A percentile compares a stretch with the other conserved stretches of the same genome.
Evolutionary conservation across 805 yeast genomes (phyloP).

Genomic region (Priceomyces medius): DNA sequence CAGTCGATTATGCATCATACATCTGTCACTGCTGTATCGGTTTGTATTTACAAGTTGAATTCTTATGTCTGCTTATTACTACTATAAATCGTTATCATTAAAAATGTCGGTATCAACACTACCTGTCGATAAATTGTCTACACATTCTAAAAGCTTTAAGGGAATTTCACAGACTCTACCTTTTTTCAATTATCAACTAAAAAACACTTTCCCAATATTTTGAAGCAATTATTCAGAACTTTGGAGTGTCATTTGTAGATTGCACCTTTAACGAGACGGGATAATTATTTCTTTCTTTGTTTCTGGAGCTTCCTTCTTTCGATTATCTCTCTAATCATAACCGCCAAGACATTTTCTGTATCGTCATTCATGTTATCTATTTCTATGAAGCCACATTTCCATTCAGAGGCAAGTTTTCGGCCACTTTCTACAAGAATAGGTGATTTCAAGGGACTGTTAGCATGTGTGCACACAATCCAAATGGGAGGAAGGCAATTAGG

Average conservation of each 20-base stretch:
- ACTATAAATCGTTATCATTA: background rate
- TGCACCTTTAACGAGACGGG: too few species aligned
- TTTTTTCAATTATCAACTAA: too few species aligned
- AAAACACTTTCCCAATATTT: too few species aligned
- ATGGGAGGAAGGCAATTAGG: conserved; percentile 58
- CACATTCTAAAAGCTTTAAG: too few species aligned
- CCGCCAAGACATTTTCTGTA: conserved; percentile 56
- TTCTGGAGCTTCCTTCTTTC: conserved; percentile 36
- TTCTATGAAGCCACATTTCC: conserved; percentile 67
- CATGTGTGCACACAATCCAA: conserved; percentile 64
- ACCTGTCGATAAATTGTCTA: background rate
- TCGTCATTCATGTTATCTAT: conserved; percentile 53
- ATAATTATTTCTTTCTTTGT: background rate
- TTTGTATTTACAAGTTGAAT: background rate
- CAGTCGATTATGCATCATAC: background rate
- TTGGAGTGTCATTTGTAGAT: too few species aligned
- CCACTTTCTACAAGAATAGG: conserved; percentile 63
- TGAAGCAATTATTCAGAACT: too few species aligned
- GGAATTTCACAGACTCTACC: too few species aligned
- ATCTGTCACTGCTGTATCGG: background rate
- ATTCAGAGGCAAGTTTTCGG: conserved; percentile 49
- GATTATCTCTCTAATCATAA: conserved; percentile 58
- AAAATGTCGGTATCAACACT: conserved; percentile 1
- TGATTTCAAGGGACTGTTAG: conserved; percentile 54
- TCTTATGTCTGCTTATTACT: background rate